Evolutionary conservation across 2,329 filamentous ascomycete species (phyloP), one percentile per base, ranked within the genome.

Genomic region (Phoma sp.): DNA sequence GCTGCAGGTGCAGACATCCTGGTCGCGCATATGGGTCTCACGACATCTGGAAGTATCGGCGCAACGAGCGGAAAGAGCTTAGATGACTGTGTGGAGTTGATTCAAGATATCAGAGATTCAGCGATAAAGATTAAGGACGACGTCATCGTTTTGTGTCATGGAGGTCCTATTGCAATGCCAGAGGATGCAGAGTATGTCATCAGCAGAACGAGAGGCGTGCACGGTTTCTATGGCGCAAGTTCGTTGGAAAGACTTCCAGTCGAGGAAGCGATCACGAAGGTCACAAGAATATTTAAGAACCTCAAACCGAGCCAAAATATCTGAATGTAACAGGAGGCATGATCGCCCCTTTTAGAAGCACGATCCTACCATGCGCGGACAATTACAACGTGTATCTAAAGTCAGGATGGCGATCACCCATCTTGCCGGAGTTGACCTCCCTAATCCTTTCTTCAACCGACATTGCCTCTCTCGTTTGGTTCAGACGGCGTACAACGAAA

Each of bases 141-240:
- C 11, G 76, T 89, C 10, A 84, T 90, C 43, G 83, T 90, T 15
- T 68, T 90, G n/a, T 89, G 87, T 57, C 87, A 90, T 66, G 88
- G 87, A 0, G 87, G 87, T 0, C 87, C 87, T 0, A 87, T 91
- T 58, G 86, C 87, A 3, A 79, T 79, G 45, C 85, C 86, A 0
- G 75, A 84, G 39, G 86, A 90, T 69, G 87, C 87, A 0, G 76
- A 82, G 59, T 88, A 84, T 67, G 82, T 90, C 9, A 76, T 90
- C 25, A 77, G 77, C 18, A 75, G 81, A 60, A 87, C 85, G 1
- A 81, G 78, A 32, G 87, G 87, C 0, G 76, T 90, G n/a, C 86
- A 90, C 74, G 87, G 88, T 0, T 90, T 91, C 70, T 90, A 86
- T 63, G 88, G 87, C 0, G 88, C 87, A 10, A 89, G 86, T 57